These are phyloP conservation scores for Lasiosphaeria ovina DNA, from an alignment of 495 filamentous ascomycete genomes.

Conservation along the genomic window DNA sequence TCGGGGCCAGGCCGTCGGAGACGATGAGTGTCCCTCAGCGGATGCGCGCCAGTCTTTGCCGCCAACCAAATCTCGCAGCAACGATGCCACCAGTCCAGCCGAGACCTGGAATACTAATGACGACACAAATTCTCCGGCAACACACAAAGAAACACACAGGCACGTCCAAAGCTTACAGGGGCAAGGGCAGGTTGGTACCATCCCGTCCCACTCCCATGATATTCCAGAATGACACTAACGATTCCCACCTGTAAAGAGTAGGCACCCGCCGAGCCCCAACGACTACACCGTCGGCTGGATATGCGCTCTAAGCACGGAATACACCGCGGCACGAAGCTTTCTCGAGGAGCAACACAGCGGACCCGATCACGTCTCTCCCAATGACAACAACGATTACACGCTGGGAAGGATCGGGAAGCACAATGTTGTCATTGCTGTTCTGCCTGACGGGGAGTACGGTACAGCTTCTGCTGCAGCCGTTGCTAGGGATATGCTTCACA, in stretches of 20 bases:
- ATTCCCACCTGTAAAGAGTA: constrained; percentile 2
- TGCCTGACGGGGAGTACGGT: constrained; percentile 42
- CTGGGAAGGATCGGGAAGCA: constrained; percentile 44
- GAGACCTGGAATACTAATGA: too few species aligned
- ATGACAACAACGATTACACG: constrained; percentile 36
- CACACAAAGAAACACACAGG: too few species aligned
- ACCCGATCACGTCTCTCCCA: constrained; percentile 5
- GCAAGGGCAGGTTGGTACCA: too few species aligned
- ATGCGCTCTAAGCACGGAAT: constrained; percentile 45
- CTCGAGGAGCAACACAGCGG: constrained; percentile 46
- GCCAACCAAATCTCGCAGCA: too few species aligned
- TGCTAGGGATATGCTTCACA: constrained; percentile 35
- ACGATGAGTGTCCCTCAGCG: too few species aligned
- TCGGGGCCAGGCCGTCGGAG: too few species aligned
- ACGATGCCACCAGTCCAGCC: too few species aligned
- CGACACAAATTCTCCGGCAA: too few species aligned
- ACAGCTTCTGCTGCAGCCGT: constrained; percentile 31
- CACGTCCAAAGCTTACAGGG: too few species aligned
- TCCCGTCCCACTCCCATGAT: too few species aligned
- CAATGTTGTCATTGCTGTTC: constrained; percentile 42
- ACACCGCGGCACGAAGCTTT: constrained; percentile 42
- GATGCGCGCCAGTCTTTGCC: too few species aligned
- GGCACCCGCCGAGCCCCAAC: background rate
- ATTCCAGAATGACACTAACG: too few species aligned
- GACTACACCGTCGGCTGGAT: constrained; percentile 55